Conservation (phyloP, 306 rosid genomes). For the Vachellia collinsii region DNA sequence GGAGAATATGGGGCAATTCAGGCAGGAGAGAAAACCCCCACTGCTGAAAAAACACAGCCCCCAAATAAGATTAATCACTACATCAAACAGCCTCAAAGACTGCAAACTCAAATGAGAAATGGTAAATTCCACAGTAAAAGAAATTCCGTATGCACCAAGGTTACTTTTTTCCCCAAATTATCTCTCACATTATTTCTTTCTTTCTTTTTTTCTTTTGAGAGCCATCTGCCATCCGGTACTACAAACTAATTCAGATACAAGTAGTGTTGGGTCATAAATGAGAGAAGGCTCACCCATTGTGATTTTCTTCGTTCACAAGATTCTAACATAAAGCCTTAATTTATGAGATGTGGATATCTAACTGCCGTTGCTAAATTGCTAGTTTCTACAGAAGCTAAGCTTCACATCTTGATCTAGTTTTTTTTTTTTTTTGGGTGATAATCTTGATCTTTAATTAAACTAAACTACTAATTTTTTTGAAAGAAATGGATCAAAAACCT, state of each 20-base stretch:
- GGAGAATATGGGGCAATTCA: conserved; percentile 30
- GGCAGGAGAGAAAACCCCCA: not conserved
- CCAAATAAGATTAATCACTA: conserved; percentile 21
- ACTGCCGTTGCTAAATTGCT: not conserved
- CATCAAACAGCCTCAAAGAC: not conserved
- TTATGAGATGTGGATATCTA: not conserved
- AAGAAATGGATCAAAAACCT: not conserved
- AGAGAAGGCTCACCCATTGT: not conserved
- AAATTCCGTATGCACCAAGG: not conserved
- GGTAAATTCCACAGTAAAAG: not conserved
- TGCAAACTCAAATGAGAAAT: conserved; percentile 13
- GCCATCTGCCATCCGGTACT: not conserved
- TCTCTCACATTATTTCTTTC: too few species aligned
- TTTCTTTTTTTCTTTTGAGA: not conserved
- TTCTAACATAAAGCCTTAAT: not conserved
- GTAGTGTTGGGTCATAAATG: not conserved
- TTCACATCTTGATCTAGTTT: not conserved
- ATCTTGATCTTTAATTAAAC: not conserved
- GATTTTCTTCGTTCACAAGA: not conserved
- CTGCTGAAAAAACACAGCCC: not conserved
- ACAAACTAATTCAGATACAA: not conserved
- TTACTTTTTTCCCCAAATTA: too few species aligned
- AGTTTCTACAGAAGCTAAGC: not conserved
- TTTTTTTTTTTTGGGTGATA: too few species aligned
- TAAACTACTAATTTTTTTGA: too few species aligned